These are phyloP conservation scores for Paramecium octaurelia DNA, from an alignment of 73 alveolate species.

Conservation along the genomic window DNA sequence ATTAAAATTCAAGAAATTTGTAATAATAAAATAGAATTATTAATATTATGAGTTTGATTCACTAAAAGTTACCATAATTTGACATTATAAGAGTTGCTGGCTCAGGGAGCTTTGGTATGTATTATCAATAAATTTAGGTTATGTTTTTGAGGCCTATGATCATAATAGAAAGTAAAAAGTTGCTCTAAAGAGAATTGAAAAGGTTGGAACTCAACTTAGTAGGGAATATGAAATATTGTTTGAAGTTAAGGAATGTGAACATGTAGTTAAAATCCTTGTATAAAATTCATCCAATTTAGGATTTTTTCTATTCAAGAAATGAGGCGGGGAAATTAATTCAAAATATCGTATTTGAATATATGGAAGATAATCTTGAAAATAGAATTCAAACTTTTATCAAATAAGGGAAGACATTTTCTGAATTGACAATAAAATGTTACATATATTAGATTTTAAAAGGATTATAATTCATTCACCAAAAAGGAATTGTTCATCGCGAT, in stretches of 20 bases:
- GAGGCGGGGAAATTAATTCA: constrained; percentile 88
- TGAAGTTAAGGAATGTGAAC: constrained; percentile 80
- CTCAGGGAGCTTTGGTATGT: constrained; percentile 76
- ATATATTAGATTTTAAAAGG: constrained; percentile 54
- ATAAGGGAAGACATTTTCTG: constrained; percentile 54
- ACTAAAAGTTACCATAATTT: constrained; percentile 56
- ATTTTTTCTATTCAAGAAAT: constrained; percentile 81
- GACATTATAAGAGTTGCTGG: constrained; percentile 73
- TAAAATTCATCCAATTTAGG: constrained; percentile 10
- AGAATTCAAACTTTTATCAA: constrained; percentile 67
- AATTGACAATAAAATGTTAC: constrained; percentile 17
- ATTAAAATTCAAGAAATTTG: not conserved
- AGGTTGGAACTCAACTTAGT: constrained; percentile 86
- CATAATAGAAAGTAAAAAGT: constrained; percentile 72
- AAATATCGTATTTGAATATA: constrained; percentile 90
- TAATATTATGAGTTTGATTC: not conserved
- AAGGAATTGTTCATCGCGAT: constrained; percentile 59
- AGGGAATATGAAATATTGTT: constrained; percentile 88
- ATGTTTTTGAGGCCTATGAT: constrained; percentile 90
- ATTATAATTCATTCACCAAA: constrained; percentile 38
- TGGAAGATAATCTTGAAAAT: constrained; percentile 84
- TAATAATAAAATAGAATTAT: not conserved
- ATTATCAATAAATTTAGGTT: constrained; percentile 66
- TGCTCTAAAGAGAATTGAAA: constrained; percentile 86
- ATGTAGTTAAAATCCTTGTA: constrained; percentile 82